A percentile compares a stretch with the other conserved stretches of the same genome.
Conservation (phyloP, 2,329 filamentous ascomycete species). For the Colletotrichum abscissum region DNA sequence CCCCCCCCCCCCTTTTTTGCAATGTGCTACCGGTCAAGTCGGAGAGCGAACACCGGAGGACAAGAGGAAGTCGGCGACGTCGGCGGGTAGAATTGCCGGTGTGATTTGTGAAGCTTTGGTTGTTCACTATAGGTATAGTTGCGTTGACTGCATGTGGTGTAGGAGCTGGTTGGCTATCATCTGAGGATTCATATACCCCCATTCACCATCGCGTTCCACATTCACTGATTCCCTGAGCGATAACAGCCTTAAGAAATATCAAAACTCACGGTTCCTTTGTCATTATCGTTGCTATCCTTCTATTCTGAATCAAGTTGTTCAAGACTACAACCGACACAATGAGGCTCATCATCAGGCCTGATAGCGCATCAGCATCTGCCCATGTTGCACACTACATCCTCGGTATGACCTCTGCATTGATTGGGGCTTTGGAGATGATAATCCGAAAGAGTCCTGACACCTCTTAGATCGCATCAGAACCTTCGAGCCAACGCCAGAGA, state of each 20-base stretch:
- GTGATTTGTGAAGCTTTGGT: not conserved
- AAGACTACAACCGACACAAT: conserved; percentile 51
- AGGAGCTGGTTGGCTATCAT: not conserved
- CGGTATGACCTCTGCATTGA: conserved; percentile 53
- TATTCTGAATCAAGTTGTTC: not conserved
- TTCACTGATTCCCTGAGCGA: not conserved
- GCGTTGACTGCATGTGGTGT: not conserved
- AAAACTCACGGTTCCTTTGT: not conserved
- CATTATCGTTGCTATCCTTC: not conserved
- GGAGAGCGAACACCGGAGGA: not conserved
- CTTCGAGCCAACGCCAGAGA: conserved; percentile 37
- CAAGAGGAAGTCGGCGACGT: not conserved
- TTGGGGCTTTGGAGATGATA: too few species aligned
- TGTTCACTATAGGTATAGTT: not conserved
- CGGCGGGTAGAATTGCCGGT: conserved; percentile 17
- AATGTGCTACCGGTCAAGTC: conserved; percentile 30
- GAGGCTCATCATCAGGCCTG: conserved; percentile 79
- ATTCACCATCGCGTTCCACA: not conserved
- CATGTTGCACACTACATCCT: conserved; percentile 81
- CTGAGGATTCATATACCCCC: not conserved
- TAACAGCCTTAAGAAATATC: not conserved
- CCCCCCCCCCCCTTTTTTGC: not conserved
- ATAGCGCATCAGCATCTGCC: conserved; percentile 69
- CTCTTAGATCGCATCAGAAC: conserved; percentile 53
- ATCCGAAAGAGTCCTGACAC: not conserved